Evolutionary conservation across 306 rosid genomes (phyloP).

Genomic region (Ammopiptanthus mongolicus): DNA sequence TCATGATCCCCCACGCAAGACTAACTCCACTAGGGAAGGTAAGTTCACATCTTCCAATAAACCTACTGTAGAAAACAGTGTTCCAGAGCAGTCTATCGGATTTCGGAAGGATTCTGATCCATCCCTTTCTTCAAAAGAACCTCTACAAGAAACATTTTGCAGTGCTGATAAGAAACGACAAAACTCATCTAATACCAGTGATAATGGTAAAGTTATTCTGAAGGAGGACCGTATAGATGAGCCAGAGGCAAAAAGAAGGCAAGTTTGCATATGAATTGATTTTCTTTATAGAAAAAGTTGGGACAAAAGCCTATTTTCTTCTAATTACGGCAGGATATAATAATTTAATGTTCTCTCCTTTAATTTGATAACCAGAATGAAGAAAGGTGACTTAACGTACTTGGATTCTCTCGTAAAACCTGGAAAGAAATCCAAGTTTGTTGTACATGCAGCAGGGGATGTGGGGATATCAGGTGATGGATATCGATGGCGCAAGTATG

Average conservation of each 20-base stretch:
- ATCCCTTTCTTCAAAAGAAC: constrained; percentile 47
- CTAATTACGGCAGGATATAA: background rate
- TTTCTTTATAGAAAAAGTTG: background rate
- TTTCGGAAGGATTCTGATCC: constrained; percentile 38
- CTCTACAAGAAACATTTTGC: constrained; percentile 28
- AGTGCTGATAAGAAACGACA: constrained; percentile 45
- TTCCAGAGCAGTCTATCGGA: constrained; percentile 34
- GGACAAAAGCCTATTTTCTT: background rate
- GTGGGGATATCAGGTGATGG: constrained; percentile 87
- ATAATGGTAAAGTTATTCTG: constrained; percentile 35
- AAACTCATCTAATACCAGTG: constrained; percentile 24
- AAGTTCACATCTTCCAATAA: constrained; percentile 31
- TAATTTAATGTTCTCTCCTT: constrained; percentile 20
- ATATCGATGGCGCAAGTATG: constrained; percentile 88
- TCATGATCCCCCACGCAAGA: constrained; percentile 73
- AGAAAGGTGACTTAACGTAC: constrained; percentile 40
- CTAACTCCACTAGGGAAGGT: constrained; percentile 39
- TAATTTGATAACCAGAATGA: constrained; percentile 44
- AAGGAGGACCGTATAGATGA: constrained; percentile 49
- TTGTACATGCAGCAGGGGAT: constrained; percentile 78
- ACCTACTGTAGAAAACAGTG: constrained; percentile 32
- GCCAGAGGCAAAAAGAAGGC: constrained; percentile 64
- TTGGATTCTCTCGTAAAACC: constrained; percentile 47
- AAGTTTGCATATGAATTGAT: constrained; percentile 31
- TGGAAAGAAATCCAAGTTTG: constrained; percentile 72